A percentile compares a stretch with the other conserved stretches of the same genome.
These are phyloP conservation scores for Botrytis medusae DNA, from an alignment of 2,329 filamentous ascomycete species.

Conservation along the genomic window DNA sequence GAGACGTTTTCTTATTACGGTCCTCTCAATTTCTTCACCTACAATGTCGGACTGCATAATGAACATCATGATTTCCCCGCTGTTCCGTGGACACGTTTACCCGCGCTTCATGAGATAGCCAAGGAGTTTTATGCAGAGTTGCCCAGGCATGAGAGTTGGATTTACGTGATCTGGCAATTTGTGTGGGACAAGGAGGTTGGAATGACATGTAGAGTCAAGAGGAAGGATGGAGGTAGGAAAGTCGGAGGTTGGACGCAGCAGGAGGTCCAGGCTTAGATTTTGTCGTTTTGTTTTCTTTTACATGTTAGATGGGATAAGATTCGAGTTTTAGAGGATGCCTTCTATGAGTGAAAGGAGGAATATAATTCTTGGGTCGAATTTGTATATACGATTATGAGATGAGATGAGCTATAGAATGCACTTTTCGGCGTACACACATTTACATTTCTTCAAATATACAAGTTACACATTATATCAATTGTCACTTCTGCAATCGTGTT, in stretches of 20 bases:
- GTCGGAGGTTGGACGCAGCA: conserved; percentile 68
- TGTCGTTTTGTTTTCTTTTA: neutral
- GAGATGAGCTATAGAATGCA: conserved; percentile 5
- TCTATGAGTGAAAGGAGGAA: neutral
- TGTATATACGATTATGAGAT: conserved; percentile 7
- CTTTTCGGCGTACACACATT: neutral
- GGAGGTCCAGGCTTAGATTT: conserved; percentile 60
- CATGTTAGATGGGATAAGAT: neutral
- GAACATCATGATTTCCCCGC: conserved; percentile 99
- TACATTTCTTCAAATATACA: neutral
- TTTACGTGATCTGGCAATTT: conserved; percentile 92
- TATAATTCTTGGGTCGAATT: neutral
- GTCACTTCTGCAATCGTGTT: neutral
- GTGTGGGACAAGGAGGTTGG: conserved; percentile 87
- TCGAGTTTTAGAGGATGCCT: neutral
- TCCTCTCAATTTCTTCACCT: conserved; percentile 84
- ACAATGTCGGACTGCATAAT: conserved; percentile 97
- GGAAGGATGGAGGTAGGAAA: conserved; percentile 70
- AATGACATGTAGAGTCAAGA: conserved; percentile 89
- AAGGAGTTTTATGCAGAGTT: conserved; percentile 89
- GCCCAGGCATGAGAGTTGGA: conserved; percentile 87
- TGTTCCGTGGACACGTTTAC: conserved; percentile 88
- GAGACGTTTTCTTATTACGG: conserved; percentile 99
- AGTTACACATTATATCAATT: neutral
- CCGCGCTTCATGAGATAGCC: conserved; percentile 74